A percentile compares a stretch with the other conserved stretches of the same genome.
Conservation (phyloP, 2,329 filamentous ascomycete species). For the Aspergillus sp. region DNA sequence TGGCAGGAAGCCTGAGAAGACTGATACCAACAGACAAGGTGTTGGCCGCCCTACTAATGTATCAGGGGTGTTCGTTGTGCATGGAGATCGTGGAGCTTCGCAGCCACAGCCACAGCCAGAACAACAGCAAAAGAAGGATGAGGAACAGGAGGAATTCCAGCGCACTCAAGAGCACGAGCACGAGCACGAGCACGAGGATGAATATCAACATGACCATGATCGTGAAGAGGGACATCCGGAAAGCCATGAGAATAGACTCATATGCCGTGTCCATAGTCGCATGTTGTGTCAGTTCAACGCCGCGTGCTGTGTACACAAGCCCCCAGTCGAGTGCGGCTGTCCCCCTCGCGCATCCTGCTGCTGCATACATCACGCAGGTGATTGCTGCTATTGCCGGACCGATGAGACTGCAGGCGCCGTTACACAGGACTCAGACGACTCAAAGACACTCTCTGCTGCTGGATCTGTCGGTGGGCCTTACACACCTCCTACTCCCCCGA, state of each 20-base stretch:
- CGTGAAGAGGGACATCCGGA: not conserved
- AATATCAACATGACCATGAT: not conserved
- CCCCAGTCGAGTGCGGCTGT: slow-evolving; percentile 13
- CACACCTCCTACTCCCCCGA: not conserved
- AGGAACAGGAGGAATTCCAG: not conserved
- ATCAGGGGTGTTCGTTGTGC: not conserved
- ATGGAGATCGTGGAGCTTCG: not conserved
- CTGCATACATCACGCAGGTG: slow-evolving; percentile 22
- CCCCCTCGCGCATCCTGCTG: slow-evolving; percentile 20
- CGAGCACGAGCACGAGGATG: not conserved
- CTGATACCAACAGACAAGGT: not conserved
- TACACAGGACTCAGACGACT: not conserved
- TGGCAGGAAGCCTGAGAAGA: too few species aligned
- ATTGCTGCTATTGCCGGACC: slow-evolving; percentile 19
- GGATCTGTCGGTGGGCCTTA: not conserved
- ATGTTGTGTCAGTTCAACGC: slow-evolving; percentile 16
- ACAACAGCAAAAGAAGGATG: not conserved
- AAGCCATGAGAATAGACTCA: not conserved
- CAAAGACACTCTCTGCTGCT: not conserved
- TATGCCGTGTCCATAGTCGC: slow-evolving; percentile 10
- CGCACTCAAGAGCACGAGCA: not conserved
- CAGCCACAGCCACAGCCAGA: not conserved
- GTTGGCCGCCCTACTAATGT: not conserved
- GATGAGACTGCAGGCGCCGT: not conserved
- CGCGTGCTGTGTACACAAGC: slow-evolving; percentile 20